These are phyloP conservation scores for Auriscalpium vulgare DNA, from an alignment of 768 basidiomycete genomes.

Conservation along the genomic window DNA sequence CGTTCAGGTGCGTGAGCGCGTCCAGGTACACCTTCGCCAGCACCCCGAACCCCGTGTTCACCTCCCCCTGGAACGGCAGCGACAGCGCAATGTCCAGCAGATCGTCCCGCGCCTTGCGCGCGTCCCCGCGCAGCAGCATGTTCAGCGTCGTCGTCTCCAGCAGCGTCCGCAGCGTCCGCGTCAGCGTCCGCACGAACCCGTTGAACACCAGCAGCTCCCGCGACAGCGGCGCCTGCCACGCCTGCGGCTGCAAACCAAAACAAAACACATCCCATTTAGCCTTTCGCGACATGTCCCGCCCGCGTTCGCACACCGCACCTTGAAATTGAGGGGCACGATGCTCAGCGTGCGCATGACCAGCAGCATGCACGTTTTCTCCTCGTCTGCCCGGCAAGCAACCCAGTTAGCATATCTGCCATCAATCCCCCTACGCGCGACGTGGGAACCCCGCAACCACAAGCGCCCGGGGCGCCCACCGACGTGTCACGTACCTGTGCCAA, in stretches of 20 bases:
- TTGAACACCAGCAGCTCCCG: constrained; percentile 97
- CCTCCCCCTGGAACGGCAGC: constrained; percentile 91
- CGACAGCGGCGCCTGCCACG: constrained; percentile 95
- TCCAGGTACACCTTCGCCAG: constrained; percentile 96
- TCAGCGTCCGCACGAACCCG: constrained; percentile 88
- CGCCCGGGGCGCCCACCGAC: constrained; percentile 9
- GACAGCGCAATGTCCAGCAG: constrained; percentile 87
- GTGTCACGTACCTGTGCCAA: constrained; percentile 66
- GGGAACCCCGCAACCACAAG: constrained; percentile 5
- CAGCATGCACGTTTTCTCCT: constrained; percentile 90
- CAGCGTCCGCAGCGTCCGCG: constrained; percentile 82
- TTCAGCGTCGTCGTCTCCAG: constrained; percentile 89
- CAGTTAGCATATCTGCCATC: constrained; percentile 4
- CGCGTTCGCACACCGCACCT: constrained; percentile 41
- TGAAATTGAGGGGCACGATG: constrained; percentile 91
- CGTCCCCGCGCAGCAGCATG: constrained; percentile 87
- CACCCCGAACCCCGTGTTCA: constrained; percentile 97
- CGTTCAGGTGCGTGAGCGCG: constrained; percentile 82
- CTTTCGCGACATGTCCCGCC: no score
- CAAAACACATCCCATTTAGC: neutral
- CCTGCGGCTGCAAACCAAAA: constrained; percentile 49
- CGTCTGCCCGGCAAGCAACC: constrained; percentile 42
- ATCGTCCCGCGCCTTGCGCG: constrained; percentile 81
- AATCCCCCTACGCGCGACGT: constrained; percentile 15
- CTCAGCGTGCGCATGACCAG: constrained; percentile 95